Evolutionary conservation across 1,284 basidiomycete genomes (phyloP).

Genomic region (Apiotrichum domesticum): DNA sequence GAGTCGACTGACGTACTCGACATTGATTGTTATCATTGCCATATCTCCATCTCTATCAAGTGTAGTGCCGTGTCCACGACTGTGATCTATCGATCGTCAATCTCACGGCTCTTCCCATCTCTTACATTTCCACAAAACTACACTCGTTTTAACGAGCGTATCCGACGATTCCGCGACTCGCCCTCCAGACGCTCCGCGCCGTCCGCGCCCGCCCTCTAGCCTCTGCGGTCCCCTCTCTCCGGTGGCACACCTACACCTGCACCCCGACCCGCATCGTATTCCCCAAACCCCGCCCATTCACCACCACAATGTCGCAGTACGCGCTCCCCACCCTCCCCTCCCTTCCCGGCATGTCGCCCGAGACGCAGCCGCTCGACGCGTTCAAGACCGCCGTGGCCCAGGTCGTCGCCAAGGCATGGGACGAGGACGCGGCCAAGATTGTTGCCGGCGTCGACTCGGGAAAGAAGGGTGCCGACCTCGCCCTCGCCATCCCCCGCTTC

Average conservation of each 20-base stretch:
- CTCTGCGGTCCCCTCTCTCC: not conserved
- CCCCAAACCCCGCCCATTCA: not conserved
- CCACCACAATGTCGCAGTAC: constrained; percentile 14
- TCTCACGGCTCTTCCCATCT: no score
- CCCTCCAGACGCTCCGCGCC: not conserved
- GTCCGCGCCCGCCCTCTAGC: not conserved
- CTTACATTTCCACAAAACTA: no score
- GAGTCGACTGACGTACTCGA: no score
- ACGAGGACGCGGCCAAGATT: constrained; percentile 64
- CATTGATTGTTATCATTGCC: no score
- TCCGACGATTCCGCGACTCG: not conserved
- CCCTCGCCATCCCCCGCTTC: constrained; percentile 85
- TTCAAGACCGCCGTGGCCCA: constrained; percentile 81
- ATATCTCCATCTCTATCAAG: no score
- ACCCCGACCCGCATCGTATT: not conserved
- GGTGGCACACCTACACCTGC: not conserved
- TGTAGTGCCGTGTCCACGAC: no score
- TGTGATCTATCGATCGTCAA: no score
- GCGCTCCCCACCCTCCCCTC: constrained; percentile 50
- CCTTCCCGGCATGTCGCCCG: constrained; percentile 64
- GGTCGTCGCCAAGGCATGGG: constrained; percentile 63
- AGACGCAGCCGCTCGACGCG: constrained; percentile 67
- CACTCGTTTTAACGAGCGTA: no score
- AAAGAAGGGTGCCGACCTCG: constrained; percentile 88
- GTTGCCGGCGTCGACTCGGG: constrained; percentile 78